phyloP scores from a whole-genome alignment of 2,329 filamentous ascomycete species.

The Neopestalotiopsis rosae region DNA sequence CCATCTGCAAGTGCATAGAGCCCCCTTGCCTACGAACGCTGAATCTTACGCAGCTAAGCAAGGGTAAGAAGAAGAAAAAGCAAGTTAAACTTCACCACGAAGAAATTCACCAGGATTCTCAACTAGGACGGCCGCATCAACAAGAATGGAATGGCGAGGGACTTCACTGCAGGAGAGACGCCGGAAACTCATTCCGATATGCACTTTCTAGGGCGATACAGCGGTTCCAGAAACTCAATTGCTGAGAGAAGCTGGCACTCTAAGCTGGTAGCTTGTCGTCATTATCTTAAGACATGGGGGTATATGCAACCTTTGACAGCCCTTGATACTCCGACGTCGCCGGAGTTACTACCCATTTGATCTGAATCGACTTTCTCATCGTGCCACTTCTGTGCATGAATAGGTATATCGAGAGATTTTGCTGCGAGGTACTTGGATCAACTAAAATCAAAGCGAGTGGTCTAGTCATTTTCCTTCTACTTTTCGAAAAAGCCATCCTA shows the following conservation, averaged over 20 bases:
- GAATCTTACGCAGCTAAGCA: not conserved
- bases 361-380: too few relatives aligned
- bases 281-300: not conserved
- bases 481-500: too few relatives aligned
- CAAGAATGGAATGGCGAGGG: not conserved
- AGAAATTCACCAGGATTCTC: not conserved
- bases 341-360: not conserved
- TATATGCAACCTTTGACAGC: not conserved
- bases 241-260: not conserved
- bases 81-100: not conserved
- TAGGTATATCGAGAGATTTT: too few relatives aligned
- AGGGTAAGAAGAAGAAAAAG: not conserved
- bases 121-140: not conserved
- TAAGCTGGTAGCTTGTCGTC: not conserved
- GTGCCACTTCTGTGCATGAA: too few relatives aligned
- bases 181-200: not conserved
- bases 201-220: not conserved
- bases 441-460: too few relatives aligned
- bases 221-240: not conserved
- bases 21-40: not conserved
- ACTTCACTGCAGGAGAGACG: not conserved
- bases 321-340: not conserved
- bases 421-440: too few relatives aligned
- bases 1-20: not conserved
- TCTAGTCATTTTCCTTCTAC: too few relatives aligned